These are phyloP conservation scores for Alternaria dauci DNA, from an alignment of 2,329 filamentous ascomycete species.

Conservation along the genomic window DNA sequence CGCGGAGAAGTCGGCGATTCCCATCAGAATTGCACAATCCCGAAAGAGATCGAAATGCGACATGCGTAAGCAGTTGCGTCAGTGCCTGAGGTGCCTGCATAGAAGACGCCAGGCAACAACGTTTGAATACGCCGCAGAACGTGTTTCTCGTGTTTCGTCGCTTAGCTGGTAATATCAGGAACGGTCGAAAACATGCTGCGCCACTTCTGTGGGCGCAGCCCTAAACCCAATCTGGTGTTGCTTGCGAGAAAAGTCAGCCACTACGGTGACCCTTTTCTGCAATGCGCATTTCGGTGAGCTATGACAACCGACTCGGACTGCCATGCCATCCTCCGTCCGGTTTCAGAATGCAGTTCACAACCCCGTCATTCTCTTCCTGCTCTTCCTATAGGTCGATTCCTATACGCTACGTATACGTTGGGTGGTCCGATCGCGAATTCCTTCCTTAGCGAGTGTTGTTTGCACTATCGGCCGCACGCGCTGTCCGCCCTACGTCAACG, in stretches of 20 bases:
- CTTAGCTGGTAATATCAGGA: slow-evolving; percentile 7
- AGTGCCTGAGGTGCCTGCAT: slow-evolving; percentile 25
- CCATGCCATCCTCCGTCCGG: slow-evolving; percentile 13
- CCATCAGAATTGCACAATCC: not conserved
- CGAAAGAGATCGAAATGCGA: slow-evolving; percentile 6
- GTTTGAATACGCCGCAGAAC: not conserved
- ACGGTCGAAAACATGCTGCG: slow-evolving; percentile 13
- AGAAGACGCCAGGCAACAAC: slow-evolving; percentile 19
- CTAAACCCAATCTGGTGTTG: slow-evolving; percentile 26
- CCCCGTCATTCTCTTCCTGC: slow-evolving; percentile 16
- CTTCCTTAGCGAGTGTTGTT: slow-evolving; percentile 19
- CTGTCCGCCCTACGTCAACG: slow-evolving; percentile 8
- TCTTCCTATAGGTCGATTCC: slow-evolving; percentile 21
- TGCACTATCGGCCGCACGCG: slow-evolving; percentile 5
- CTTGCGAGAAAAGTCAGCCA: slow-evolving; percentile 33
- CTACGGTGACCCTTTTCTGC: slow-evolving; percentile 17
- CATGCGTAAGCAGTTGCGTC: slow-evolving; percentile 30
- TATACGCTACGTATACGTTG: slow-evolving; percentile 10
- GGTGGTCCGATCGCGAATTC: slow-evolving; percentile 23
- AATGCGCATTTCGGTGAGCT: slow-evolving; percentile 16
- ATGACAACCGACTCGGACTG: slow-evolving; percentile 20
- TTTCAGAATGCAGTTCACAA: slow-evolving; percentile 20
- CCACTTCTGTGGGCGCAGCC: slow-evolving; percentile 9
- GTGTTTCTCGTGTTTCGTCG: slow-evolving; percentile 1
- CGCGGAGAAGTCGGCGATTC: slow-evolving; percentile 4